A percentile compares a stretch with the other conserved stretches of the same genome.
phyloP scores from a whole-genome alignment of 1,284 basidiomycete genomes.

The Serendipita sp. region DNA sequence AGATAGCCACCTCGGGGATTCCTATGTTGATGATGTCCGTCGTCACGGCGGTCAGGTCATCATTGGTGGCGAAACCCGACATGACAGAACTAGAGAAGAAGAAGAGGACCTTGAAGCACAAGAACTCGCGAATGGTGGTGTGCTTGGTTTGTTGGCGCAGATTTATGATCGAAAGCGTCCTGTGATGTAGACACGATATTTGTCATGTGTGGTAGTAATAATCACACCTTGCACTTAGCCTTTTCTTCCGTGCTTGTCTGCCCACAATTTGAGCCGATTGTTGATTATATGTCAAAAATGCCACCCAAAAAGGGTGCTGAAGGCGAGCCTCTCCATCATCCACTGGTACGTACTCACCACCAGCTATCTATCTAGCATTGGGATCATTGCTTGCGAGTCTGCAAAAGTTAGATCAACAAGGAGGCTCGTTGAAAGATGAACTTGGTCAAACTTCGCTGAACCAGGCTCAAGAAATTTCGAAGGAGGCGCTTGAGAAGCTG shows the following conservation, averaged over 20 bases:
- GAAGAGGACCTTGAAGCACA: slow-evolving; percentile 30
- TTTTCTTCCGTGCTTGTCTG: not conserved
- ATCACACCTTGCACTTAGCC: too few species aligned
- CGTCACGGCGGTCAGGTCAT: slow-evolving; percentile 12
- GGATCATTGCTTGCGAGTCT: too few species aligned
- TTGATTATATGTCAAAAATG: too few species aligned
- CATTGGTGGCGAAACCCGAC: slow-evolving; percentile 16
- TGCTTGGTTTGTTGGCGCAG: slow-evolving; percentile 60
- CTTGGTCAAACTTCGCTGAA: too few species aligned
- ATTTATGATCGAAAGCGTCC: slow-evolving; percentile 35
- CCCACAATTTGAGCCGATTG: not conserved
- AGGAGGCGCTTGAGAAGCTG: not conserved
- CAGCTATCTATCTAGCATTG: not conserved
- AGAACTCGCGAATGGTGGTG: slow-evolving; percentile 43
- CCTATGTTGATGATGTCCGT: slow-evolving; percentile 49
- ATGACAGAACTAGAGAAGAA: slow-evolving; percentile 30
- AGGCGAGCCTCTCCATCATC: not conserved
- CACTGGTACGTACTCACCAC: not conserved
- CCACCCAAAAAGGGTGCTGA: not conserved
- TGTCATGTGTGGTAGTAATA: too few species aligned
- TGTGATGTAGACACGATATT: slow-evolving; percentile 1
- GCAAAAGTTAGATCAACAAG: too few species aligned
- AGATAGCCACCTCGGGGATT: slow-evolving; percentile 47
- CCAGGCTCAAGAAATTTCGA: not conserved
- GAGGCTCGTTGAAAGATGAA: too few species aligned